Evolutionary conservation across 257 asterid genomes (phyloP).

Genomic region (Ilex aquifolium): DNA sequence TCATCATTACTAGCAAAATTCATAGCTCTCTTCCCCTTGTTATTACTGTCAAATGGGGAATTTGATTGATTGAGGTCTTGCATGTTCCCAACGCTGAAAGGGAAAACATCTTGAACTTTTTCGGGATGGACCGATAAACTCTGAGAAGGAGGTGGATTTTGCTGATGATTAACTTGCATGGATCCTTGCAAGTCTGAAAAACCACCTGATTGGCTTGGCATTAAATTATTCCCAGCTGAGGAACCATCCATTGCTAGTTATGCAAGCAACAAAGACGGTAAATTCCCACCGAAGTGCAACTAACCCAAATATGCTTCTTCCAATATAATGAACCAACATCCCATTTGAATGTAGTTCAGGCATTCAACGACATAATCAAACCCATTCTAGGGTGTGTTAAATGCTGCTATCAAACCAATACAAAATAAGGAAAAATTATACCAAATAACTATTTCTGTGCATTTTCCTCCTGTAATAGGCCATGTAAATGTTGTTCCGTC

Average conservation of each 20-base stretch:
- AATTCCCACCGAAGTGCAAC: no score
- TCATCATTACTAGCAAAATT: conserved; percentile 2
- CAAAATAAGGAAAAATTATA: no score
- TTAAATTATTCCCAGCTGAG: conserved; percentile 6
- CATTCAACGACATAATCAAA: no score
- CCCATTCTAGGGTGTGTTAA: no score
- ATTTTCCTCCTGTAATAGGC: no score
- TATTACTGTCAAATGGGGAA: conserved; percentile 1
- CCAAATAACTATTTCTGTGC: no score
- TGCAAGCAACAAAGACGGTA: no score
- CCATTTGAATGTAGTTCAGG: no score
- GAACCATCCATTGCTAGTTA: not conserved
- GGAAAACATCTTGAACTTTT: conserved; percentile 8
- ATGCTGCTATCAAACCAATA: no score
- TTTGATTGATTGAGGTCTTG: conserved; percentile 14
- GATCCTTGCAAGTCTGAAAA: conserved; percentile 1
- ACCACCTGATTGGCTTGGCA: conserved; percentile 8
- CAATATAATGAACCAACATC: no score
- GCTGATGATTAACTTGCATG: conserved; percentile 17
- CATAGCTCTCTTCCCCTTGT: conserved; percentile 7
- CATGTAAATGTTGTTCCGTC: no score
- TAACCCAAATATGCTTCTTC: no score
- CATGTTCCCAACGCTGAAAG: conserved; percentile 14
- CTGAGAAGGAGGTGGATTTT: conserved; percentile 12
- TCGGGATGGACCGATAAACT: conserved; percentile 8